Conservation (phyloP, 2,329 filamentous ascomycete genomes). For the Ceratocystis variospora region DNA sequence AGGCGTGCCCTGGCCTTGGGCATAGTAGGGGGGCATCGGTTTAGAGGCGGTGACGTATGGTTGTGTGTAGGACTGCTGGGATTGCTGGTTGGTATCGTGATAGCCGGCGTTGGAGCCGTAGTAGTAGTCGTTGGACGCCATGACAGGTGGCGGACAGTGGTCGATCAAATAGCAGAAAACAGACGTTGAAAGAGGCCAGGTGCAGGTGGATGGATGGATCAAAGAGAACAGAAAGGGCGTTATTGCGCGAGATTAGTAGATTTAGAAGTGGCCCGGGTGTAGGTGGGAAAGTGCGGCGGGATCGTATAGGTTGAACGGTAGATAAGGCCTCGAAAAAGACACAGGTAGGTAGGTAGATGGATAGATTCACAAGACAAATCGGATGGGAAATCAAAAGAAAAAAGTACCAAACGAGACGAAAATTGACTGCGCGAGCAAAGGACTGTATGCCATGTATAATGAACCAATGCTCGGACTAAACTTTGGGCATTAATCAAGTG, state of each 20-base stretch:
- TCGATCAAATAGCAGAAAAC: neutral
- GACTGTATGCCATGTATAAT: neutral
- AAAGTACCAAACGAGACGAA: neutral
- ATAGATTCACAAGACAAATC: too few species aligned
- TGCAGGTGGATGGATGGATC: neutral
- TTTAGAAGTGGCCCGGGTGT: constrained; percentile 1
- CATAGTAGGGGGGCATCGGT: constrained; percentile 16
- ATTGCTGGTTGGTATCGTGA: constrained; percentile 13
- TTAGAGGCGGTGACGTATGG: constrained; percentile 11
- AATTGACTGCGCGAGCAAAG: neutral
- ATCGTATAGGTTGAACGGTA: neutral
- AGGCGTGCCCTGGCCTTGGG: constrained; percentile 15
- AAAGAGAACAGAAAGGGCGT: neutral
- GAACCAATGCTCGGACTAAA: neutral
- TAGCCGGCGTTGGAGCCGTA: constrained; percentile 13
- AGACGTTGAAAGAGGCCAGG: neutral
- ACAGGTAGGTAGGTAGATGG: too few species aligned
- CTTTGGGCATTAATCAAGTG: neutral
- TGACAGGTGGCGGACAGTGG: neutral
- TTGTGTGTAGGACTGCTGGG: constrained; percentile 9
- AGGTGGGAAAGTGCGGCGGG: neutral
- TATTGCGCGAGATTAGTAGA: neutral
- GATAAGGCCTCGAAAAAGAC: neutral
- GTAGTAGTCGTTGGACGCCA: constrained; percentile 20
- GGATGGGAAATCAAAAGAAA: neutral